phyloP scores from a whole-genome alignment of 371 early-diverging fungal genomes.

The Mucor lusitanicus region DNA sequence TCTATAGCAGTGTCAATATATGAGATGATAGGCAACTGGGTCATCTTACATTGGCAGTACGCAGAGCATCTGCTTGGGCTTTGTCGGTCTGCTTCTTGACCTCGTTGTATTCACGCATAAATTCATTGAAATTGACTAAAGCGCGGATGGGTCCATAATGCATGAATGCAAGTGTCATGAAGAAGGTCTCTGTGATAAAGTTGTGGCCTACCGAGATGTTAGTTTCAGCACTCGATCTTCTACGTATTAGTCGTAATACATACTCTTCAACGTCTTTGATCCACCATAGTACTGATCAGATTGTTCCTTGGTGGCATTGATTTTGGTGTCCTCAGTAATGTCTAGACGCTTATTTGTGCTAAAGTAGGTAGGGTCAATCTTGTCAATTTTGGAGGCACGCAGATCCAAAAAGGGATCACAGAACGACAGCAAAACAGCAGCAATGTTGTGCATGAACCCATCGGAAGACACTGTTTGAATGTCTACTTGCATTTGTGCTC shows the following conservation, averaged over 20 bases:
- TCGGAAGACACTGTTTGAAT: slow-evolving; percentile 75
- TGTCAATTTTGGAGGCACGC: slow-evolving; percentile 65
- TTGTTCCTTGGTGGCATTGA: slow-evolving; percentile 74
- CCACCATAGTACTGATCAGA: slow-evolving; percentile 60
- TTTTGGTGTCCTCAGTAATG: slow-evolving; percentile 75
- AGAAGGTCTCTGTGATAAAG: slow-evolving; percentile 92
- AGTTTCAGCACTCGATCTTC: not conserved
- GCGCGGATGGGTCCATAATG: slow-evolving; percentile 83
- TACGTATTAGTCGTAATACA: not conserved
- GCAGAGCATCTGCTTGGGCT: slow-evolving; percentile 51
- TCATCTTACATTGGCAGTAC: slow-evolving; percentile 42
- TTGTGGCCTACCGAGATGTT: slow-evolving; percentile 41
- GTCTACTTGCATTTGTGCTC: slow-evolving; percentile 89
- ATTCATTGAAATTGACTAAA: slow-evolving; percentile 65
- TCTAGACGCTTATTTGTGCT: slow-evolving; percentile 54
- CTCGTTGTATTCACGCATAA: slow-evolving; percentile 70
- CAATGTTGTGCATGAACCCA: slow-evolving; percentile 86
- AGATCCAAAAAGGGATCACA: slow-evolving; percentile 86
- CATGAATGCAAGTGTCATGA: slow-evolving; percentile 71
- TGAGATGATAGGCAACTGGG: not conserved
- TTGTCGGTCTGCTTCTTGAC: slow-evolving; percentile 56
- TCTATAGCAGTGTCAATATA: slow-evolving; percentile 11
- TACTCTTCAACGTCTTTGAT: slow-evolving; percentile 19
- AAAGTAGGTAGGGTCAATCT: slow-evolving; percentile 77
- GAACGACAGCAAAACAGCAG: slow-evolving; percentile 66